Base-by-base conservation (phyloP, 192 early-diverging fungal genomes). In the Funneliformis mosseae region DNA sequence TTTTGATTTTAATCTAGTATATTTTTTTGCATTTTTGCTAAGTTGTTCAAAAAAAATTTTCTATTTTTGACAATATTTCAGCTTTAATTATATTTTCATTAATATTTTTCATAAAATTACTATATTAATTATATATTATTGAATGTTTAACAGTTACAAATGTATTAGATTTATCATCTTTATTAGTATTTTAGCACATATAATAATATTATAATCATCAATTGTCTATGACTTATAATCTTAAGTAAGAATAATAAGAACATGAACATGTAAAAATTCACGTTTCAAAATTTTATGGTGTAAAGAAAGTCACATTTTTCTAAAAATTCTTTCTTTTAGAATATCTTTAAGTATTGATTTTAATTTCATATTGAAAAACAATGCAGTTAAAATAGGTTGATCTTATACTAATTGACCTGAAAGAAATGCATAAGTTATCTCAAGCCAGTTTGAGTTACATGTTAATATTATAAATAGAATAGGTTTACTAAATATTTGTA, bases 381-480 rank as follows among this genome's bases (percentile, higher is more conserved):
- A 60, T 6, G 77, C n/a, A 1, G 11, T 50, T 14, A 84, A 59
- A 72, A 83, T 81, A 41, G 77, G 78, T 8, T 80, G 69, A 28
- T 83, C 83, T 41, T n/a, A 12, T 8, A 75, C 76, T 3, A 18
- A 23, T 46, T 83, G 83, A 28, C 27, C 21, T 11, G 59, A 14
- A 45, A 78, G 21, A 59, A 81, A 70, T 68, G 45, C 75, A 78
- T 18, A 75, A 9, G 1, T 82, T 8, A 77, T 82, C 27, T 82
- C 25, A 76, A 59, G 73, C 84, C 86, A 68, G 21, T 12, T 41
- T 77, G 76, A 45, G 72, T 74, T 69, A 77, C 81, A 74, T 71
- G 81, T 87, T 42, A 87, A 81, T 18, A 83, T 87, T 23, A 84
- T 77, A 61, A 87, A 87, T 8, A 85, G 50, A 70, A 85, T 79